Evolutionary conservation across 1,139 yeast genomes (phyloP).

Genomic region (Saccharomyces hybrid): DNA sequence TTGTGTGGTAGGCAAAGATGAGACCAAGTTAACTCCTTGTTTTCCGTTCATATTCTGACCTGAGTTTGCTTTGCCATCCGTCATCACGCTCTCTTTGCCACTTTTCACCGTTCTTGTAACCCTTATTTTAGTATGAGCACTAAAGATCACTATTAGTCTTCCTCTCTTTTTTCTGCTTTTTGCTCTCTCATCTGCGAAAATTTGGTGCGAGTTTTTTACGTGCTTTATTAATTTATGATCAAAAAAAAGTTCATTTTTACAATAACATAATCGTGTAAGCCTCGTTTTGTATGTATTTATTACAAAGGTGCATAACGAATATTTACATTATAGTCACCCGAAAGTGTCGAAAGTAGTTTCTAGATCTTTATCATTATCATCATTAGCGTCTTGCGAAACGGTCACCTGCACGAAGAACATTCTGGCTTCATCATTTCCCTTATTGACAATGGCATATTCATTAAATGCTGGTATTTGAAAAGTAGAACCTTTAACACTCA

Average conservation of each 20-base stretch:
- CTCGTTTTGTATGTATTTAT: background rate
- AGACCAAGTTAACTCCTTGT: background rate
- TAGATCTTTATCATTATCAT: conserved; percentile 21
- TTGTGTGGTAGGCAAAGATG: background rate
- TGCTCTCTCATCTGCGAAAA: background rate
- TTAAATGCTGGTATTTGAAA: conserved; percentile 78
- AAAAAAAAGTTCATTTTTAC: too few species aligned
- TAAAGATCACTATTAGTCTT: background rate
- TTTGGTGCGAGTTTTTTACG: background rate
- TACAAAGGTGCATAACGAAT: background rate
- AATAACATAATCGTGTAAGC: too few species aligned
- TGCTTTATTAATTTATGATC: background rate
- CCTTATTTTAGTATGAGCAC: too few species aligned
- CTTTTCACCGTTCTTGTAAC: too few species aligned
- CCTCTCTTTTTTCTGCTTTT: background rate
- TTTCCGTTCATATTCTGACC: background rate
- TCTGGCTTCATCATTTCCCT: conserved; percentile 49
- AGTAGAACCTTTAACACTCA: conserved; percentile 66
- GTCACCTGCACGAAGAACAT: conserved; percentile 73
- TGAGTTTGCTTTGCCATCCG: background rate
- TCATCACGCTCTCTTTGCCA: background rate
- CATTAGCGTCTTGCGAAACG: conserved; percentile 16
- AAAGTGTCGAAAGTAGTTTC: background rate
- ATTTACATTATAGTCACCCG: background rate
- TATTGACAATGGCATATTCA: conserved; percentile 55